A percentile compares a stretch with the other conserved stretches of the same genome.
Conservation (phyloP, 2,329 filamentous ascomycete genomes). For the Chrysoporthe austroafricana region DNA sequence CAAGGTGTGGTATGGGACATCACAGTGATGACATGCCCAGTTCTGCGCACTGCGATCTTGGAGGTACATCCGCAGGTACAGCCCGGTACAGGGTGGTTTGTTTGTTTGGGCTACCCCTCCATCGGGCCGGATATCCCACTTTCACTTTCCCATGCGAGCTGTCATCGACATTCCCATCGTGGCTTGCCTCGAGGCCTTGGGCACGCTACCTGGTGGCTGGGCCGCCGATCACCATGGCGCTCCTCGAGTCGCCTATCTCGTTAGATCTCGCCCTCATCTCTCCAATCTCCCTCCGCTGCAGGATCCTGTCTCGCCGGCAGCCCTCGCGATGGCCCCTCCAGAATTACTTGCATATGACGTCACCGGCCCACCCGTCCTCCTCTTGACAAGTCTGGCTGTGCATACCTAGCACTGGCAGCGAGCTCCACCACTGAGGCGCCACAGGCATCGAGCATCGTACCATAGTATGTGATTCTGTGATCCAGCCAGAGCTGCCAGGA, state of each 20-base stretch:
- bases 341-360: conserved; percentile 5
- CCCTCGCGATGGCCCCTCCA: neutral
- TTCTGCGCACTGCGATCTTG: too few relatives aligned
- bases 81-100: neutral
- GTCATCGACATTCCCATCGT: conserved; percentile 10
- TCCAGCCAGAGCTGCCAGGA: neutral
- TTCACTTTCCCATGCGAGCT: conserved; percentile 15
- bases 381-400: neutral
- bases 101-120: conserved; percentile 8
- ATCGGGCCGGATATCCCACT: conserved; percentile 14
- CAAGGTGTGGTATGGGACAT: too few relatives aligned
- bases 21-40: too few relatives aligned
- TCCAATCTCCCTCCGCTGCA: neutral
- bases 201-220: neutral
- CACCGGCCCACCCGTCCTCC: neutral
- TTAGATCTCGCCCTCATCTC: neutral
- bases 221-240: conserved; percentile 8
- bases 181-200: neutral
- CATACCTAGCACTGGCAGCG: too few relatives aligned
- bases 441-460: neutral
- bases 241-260: conserved; percentile 3
- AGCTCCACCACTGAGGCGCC: neutral
- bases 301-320: neutral
- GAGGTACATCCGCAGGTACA: neutral
- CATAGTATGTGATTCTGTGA: neutral